Evolutionary conservation across 805 yeast species (phyloP), one percentile per base, ranked within the genome.

Genomic region (Alloascoidea hylecoeti): DNA sequence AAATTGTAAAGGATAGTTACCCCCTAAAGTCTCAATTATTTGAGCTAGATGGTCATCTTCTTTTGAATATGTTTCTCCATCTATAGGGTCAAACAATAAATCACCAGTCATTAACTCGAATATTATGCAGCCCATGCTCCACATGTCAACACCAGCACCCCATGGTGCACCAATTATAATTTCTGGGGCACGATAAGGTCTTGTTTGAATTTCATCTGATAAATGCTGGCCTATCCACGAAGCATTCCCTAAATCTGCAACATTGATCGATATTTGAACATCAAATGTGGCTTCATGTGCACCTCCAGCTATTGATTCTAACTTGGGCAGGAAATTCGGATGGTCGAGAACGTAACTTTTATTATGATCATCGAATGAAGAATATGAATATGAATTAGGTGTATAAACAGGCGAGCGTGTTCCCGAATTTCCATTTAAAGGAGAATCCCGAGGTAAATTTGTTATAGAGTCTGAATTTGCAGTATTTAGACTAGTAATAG

Each of bases 181-280:
- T 47, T 77, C 84, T 0, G 83, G 82, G 1, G 79, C 61, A 28
- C 84, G 55, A 49, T 76, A 76, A 47, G 76, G 82, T 41, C 84
- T 54, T 2, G 84, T 76, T 52, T 76, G 81, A 42, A 76, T 75
- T 49, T 75, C 80, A 47, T 74, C 72, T 3, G 82, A 74, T 50
- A 70, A 77, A 50, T 77, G 84, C 38, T 66, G 68, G 46, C 69
- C 61, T 17, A 61, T 57, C 73, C 77, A 75, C 53, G 82, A 75
- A 3, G 82, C 79, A 50, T 77, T 77, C 23, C 84, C 84, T 43
- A 77, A 61, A 52, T 77, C 84, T 2, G 83, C 83, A 32, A 77
- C 67, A 46, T 77, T 77, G 28, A 76, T 72, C 6, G 57, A 54
- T 14, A 60, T 58, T 14, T 57, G 41, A 15, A 6, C 14, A n/a